These are phyloP conservation scores for rapeseed (Brassica napus) DNA, from an alignment of 345 rosid species.

Conservation along the genomic window DNA sequence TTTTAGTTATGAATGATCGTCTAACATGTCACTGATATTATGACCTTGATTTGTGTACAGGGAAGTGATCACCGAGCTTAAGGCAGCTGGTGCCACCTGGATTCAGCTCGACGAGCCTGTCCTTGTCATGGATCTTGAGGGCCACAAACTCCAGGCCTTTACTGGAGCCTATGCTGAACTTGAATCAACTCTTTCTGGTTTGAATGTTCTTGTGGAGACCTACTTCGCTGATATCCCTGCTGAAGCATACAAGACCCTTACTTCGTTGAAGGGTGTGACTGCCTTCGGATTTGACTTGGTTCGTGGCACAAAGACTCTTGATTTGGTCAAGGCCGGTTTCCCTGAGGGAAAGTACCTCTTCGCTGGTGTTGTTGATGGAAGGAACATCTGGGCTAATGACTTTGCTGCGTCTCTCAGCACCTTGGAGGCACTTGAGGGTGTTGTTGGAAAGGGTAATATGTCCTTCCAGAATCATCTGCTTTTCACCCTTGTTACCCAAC, in stretches of 20 bases:
- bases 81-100: constrained; percentile 96
- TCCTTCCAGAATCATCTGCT: background rate
- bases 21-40: constrained; percentile 4
- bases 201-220: constrained; percentile 83
- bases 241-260: constrained; percentile 76
- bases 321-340: constrained; percentile 76
- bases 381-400: constrained; percentile 99
- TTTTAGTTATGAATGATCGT: background rate
- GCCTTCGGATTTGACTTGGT: constrained; percentile 86
- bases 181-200: constrained; percentile 79
- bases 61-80: constrained; percentile 90
- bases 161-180: constrained; percentile 74
- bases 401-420: constrained; percentile 74
- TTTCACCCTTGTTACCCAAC: background rate
- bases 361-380: constrained; percentile 97
- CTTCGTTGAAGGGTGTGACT: constrained; percentile 86
- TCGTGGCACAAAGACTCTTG: constrained; percentile 86
- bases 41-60: constrained; percentile 44
- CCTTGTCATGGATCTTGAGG: constrained; percentile 88
- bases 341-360: constrained; percentile 83
- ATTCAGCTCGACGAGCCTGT: constrained; percentile 96
- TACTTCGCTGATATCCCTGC: constrained; percentile 95
- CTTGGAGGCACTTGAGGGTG: constrained; percentile 60
- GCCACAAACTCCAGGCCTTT: constrained; percentile 80
- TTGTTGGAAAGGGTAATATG: constrained; percentile 83